Evolutionary conservation across 345 rosid species (phyloP), one percentile per base, ranked within the genome.

Genomic region (Boechera divaricarpa): DNA sequence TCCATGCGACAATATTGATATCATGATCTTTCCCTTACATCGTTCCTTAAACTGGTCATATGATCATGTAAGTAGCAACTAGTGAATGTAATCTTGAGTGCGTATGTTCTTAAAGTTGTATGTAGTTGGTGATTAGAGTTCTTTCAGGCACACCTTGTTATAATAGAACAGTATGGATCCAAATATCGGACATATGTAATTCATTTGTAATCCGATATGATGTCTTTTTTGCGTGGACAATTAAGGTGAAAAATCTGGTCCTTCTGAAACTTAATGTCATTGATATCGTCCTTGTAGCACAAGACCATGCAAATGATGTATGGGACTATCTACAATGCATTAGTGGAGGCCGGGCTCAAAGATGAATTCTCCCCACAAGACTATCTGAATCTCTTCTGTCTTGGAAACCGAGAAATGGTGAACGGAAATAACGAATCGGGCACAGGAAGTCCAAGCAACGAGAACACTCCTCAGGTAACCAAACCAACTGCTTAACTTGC

Each of bases 291-390:
- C 42, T 65, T 86, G 87, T 87, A 94, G 98, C 80, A 92, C 79
- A 92, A 94, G 85, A 94, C 98, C 1, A 94, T 90, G 98, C 92
- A 90, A 81, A 94, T 92, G 98, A 94, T 94, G 98, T 94, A 94
- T 53, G 97, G 86, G 82, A 94, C 97, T 10, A 87, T 94, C 63
- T 87, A 87, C 78, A 88, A 88, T 79, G 98, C 98, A 48, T 80
- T 92, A 69, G 87, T 85, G 62, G 98, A 92, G 87, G 87, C 83
- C 2, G 98, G 97, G 72, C 92, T 89, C 35, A 89, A 92, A 79
- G 82, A 61, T 35, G 75, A 83, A 70, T 88, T 61, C 82, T 81
- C 86, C 15, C 97, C 98, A 1, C 86, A 89, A 77, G 98, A 94
- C 83, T 94, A 84, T 77, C 79, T 94, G 77, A 94, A 94, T 80